Percentiles rank a stretch among this genome's conserved stretches.
These are phyloP conservation scores for Periglandula ipomoeae DNA, from an alignment of 2,329 filamentous ascomycete species.

Conservation along the genomic window DNA sequence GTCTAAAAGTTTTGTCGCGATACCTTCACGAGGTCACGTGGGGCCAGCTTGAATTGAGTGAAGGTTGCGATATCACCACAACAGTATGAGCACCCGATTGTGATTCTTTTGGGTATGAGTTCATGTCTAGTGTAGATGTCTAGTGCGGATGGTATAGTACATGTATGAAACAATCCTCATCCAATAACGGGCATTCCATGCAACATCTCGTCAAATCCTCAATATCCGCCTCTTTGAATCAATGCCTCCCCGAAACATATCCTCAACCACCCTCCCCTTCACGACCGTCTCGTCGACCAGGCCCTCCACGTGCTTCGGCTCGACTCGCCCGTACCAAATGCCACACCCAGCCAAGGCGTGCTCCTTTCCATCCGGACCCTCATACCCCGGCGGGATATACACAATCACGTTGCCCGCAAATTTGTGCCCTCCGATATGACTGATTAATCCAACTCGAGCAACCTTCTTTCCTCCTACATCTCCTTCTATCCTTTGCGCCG, in stretches of 20 bases:
- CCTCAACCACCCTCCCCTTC: slow-evolving; percentile 56
- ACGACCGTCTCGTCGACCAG: slow-evolving; percentile 63
- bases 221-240: slow-evolving; percentile 43
- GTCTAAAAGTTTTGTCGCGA: not conserved
- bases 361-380: slow-evolving; percentile 26
- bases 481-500: slow-evolving; percentile 13
- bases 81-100: not conserved
- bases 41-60: not conserved
- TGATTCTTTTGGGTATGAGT: not conserved
- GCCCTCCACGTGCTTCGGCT: slow-evolving; percentile 66
- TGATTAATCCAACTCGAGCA: slow-evolving; percentile 60
- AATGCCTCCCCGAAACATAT: slow-evolving; percentile 66
- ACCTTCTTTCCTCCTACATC: slow-evolving; percentile 17
- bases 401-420: slow-evolving; percentile 79
- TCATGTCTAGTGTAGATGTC: no score
- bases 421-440: slow-evolving; percentile 77
- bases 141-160: not conserved
- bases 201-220: slow-evolving; percentile 27
- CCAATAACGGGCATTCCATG: no score
- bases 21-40: slow-evolving; percentile 4
- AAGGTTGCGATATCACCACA: not conserved
- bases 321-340: slow-evolving; percentile 75
- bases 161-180: not conserved
- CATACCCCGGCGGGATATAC: slow-evolving; percentile 56
- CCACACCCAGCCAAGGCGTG: slow-evolving; percentile 61